Percentiles rank a stretch among this genome's conserved stretches.
These are phyloP conservation scores for Achaetomiella virescens DNA, from an alignment of 495 filamentous ascomycete species.

Conservation along the genomic window DNA sequence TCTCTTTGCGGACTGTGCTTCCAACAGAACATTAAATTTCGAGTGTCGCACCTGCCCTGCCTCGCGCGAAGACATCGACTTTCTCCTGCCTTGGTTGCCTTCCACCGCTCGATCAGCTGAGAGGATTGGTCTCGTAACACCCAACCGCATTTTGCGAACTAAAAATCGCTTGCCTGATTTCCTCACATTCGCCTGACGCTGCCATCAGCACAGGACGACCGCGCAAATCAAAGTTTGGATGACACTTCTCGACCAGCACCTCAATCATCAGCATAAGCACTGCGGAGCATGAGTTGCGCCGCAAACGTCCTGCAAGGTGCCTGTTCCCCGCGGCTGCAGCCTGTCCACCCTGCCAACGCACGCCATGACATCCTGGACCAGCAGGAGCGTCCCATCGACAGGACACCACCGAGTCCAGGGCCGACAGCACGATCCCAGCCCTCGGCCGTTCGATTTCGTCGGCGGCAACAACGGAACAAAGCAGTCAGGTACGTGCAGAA, in stretches of 20 bases:
- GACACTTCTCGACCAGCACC: background rate
- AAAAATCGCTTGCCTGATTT: no score
- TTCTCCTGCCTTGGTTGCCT: no score
- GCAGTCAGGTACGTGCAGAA: background rate
- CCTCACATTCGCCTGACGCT: no score
- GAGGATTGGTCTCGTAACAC: no score
- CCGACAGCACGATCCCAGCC: background rate
- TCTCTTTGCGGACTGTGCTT: no score
- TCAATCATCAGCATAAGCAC: background rate
- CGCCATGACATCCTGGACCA: background rate
- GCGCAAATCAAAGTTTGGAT: background rate
- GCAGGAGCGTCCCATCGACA: no score
- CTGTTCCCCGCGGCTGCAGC: background rate
- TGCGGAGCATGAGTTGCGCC: background rate
- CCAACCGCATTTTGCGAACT: no score
- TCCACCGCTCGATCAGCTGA: no score
- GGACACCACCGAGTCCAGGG: background rate
- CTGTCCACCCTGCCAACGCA: background rate
- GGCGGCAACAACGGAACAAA: background rate
- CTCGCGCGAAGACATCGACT: no score
- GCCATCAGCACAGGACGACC: background rate
- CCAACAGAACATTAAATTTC: no score
- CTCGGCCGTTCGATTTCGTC: background rate
- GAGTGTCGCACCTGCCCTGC: no score
- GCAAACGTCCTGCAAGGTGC: background rate